Evolutionary conservation across 139 green algal genomes (phyloP).

Genomic region (Eudorina sp.): DNA sequence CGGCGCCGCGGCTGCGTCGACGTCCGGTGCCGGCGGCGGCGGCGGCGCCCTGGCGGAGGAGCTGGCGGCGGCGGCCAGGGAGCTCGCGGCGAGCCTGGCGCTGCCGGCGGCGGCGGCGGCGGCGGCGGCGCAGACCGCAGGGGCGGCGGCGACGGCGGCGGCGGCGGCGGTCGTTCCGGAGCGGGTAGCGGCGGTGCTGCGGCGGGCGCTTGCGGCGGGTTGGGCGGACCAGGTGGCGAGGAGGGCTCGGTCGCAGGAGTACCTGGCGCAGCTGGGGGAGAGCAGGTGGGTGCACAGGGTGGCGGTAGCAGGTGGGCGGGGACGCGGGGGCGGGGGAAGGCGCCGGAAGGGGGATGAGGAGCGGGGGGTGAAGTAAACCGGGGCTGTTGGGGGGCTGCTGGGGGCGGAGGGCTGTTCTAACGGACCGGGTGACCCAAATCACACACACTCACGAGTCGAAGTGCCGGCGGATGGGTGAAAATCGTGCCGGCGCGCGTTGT

Average conservation of each 20-base stretch:
- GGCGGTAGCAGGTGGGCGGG: background rate
- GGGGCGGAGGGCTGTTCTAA: too few relatives aligned
- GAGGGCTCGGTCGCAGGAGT: slow-evolving; percentile 64
- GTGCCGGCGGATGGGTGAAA: too few relatives aligned
- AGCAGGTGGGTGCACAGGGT: slow-evolving; percentile 23
- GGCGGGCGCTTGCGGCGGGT: slow-evolving; percentile 80
- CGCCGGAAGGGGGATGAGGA: too few relatives aligned
- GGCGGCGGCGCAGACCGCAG: background rate
- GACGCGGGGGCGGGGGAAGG: too few relatives aligned
- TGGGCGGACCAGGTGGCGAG: slow-evolving; percentile 91
- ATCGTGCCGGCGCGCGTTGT: too few relatives aligned
- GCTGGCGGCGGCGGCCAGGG: slow-evolving; percentile 28
- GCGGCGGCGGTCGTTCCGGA: background rate
- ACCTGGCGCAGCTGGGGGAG: slow-evolving; percentile 55
- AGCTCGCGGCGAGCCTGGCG: slow-evolving; percentile 8
- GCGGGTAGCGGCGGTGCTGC: slow-evolving; percentile 69
- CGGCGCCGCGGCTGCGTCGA: slow-evolving; percentile 12
- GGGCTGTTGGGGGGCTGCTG: too few relatives aligned
- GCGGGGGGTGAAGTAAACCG: too few relatives aligned
- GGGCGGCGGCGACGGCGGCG: background rate
- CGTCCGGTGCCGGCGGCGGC: background rate
- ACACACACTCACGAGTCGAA: too few relatives aligned
- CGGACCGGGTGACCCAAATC: too few relatives aligned
- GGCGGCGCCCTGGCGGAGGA: background rate
- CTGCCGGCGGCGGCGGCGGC: background rate